A percentile compares a stretch with the other conserved stretches of the same genome.
These are phyloP conservation scores for Cordyceps militaris DNA, from an alignment of 2,329 filamentous ascomycete genomes.

Conservation along the genomic window DNA sequence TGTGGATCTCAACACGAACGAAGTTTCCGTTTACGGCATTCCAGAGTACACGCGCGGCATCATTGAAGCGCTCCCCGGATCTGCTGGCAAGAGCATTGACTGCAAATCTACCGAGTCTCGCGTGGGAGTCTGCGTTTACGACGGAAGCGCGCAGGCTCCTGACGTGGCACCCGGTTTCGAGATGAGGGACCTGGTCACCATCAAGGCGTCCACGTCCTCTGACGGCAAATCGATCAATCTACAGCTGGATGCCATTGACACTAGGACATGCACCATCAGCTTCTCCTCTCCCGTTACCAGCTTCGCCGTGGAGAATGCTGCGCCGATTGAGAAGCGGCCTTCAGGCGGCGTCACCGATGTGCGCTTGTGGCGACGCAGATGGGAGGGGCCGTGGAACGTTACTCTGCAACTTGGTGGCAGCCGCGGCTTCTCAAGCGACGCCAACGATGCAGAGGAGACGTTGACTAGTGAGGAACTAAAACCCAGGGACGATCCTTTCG, in stretches of 20 bases:
- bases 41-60: constrained; percentile 60
- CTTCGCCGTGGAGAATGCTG: constrained; percentile 57
- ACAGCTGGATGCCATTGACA: constrained; percentile 63
- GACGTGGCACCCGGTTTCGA: constrained; percentile 46
- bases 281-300: constrained; percentile 62
- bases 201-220: constrained; percentile 32
- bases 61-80: constrained; percentile 62
- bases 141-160: constrained; percentile 53
- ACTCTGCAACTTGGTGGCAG: constrained; percentile 22
- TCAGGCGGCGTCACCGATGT: constrained; percentile 59
- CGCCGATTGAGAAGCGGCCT: constrained; percentile 52
- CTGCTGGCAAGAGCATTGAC: constrained; percentile 51
- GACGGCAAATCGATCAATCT: constrained; percentile 50
- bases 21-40: constrained; percentile 62
- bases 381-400: constrained; percentile 69
- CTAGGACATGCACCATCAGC: constrained; percentile 67
- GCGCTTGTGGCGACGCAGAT: constrained; percentile 75
- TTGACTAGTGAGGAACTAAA: background rate
- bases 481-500: constrained; percentile 30
- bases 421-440: background rate
- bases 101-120: constrained; percentile 50
- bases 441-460: background rate
- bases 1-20: constrained; percentile 63
- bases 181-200: constrained; percentile 53
- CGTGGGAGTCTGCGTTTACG: constrained; percentile 55